These are phyloP conservation scores for Annulohypoxylon stygium DNA, from an alignment of 495 filamentous ascomycete species.

Conservation along the genomic window DNA sequence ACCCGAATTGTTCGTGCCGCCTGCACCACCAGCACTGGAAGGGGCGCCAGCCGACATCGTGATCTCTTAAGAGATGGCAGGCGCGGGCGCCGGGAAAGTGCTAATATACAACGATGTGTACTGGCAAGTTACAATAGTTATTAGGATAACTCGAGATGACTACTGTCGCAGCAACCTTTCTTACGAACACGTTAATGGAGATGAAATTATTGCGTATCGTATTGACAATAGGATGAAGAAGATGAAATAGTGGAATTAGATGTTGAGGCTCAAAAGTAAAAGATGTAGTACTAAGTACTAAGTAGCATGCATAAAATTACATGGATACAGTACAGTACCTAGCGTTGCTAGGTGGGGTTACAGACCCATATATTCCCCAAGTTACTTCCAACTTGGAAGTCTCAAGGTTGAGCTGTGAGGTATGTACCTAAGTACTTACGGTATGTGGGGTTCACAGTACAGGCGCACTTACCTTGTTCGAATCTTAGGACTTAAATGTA, in stretches of 20 bases:
- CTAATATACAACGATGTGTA: not conserved
- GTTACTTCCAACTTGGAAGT: not conserved
- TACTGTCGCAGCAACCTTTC: not conserved
- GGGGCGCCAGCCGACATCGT: conserved; percentile 45
- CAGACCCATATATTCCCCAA: conserved; percentile 12
- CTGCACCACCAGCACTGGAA: conserved; percentile 42
- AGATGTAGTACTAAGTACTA: not conserved
- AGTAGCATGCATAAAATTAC: too few species aligned
- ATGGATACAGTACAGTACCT: too few species aligned
- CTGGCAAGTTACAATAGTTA: not conserved
- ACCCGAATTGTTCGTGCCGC: not conserved
- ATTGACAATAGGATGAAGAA: not conserved
- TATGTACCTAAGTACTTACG: not conserved
- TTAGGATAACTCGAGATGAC: not conserved
- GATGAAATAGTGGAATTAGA: not conserved
- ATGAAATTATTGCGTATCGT: not conserved
- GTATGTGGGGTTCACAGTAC: too few species aligned
- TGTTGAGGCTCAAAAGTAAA: conserved; percentile 45
- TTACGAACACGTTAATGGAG: not conserved
- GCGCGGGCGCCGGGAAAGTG: too few species aligned
- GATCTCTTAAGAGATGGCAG: not conserved
- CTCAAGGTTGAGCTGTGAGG: too few species aligned
- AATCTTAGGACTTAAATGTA: too few species aligned
- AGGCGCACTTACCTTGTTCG: too few species aligned
- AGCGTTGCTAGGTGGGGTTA: too few species aligned